A percentile compares a stretch with the other conserved stretches of the same genome.
Evolutionary conservation across 495 filamentous ascomycete species (phyloP).

Genomic region (Daldinia concentrica): DNA sequence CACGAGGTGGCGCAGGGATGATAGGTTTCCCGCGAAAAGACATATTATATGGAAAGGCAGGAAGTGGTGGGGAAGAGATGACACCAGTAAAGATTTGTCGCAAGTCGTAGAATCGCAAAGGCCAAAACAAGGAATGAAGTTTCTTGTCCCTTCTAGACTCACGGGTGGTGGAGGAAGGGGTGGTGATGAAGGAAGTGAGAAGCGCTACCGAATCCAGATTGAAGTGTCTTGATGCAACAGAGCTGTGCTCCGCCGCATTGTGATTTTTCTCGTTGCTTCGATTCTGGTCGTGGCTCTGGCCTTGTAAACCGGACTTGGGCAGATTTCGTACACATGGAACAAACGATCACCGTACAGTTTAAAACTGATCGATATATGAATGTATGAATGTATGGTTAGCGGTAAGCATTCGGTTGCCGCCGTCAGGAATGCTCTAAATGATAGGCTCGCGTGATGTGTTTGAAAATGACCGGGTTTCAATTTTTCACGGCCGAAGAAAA

Average conservation of each 20-base stretch:
- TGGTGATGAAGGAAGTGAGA: constrained; percentile 17
- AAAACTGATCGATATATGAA: neutral
- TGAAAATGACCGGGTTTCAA: no score
- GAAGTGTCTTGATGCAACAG: constrained; percentile 46
- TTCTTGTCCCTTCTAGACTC: constrained; percentile 61
- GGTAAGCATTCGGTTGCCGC: neutral
- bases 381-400: constrained; percentile 6
- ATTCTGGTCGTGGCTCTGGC: constrained; percentile 19
- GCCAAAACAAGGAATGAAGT: constrained; percentile 55
- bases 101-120: constrained; percentile 54
- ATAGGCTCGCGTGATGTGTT: constrained; percentile 34
- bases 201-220: constrained; percentile 1
- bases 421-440: constrained; percentile 19
- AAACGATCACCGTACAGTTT: constrained; percentile 21
- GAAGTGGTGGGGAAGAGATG: constrained; percentile 59
- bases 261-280: constrained; percentile 40
- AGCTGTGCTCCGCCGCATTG: constrained; percentile 48
- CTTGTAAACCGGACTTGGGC: constrained; percentile 24
- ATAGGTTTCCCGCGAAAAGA: constrained; percentile 49
- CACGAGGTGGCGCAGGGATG: constrained; percentile 72
- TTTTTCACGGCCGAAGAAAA: neutral
- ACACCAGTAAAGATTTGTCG: constrained; percentile 62
- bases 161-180: constrained; percentile 44
- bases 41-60: constrained; percentile 55
- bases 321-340: constrained; percentile 26